These are phyloP conservation scores for Proliferodiscus dingleyae DNA, from an alignment of 2,329 filamentous ascomycete genomes.

Conservation along the genomic window DNA sequence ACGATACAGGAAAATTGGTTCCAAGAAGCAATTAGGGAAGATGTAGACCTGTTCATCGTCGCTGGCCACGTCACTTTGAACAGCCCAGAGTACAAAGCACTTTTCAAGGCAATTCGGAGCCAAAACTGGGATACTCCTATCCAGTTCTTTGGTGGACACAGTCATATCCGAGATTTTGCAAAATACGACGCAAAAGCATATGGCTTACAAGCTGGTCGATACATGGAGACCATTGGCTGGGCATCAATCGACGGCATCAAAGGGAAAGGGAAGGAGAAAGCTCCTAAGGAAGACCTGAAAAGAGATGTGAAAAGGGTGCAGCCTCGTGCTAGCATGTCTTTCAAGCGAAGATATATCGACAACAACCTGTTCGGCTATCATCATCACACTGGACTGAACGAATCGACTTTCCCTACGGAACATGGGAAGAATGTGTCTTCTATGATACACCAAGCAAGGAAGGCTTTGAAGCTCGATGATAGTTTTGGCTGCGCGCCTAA, in stretches of 20 bases:
- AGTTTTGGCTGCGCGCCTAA: conserved; percentile 78
- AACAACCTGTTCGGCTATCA: conserved; percentile 85
- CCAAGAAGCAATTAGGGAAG: conserved; percentile 74
- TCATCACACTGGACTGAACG: conserved; percentile 71
- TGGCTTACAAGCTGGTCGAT: conserved; percentile 81
- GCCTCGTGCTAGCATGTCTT: conserved; percentile 45
- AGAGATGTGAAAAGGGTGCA: conserved; percentile 26
- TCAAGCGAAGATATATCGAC: conserved; percentile 82
- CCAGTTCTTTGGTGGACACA: conserved; percentile 86
- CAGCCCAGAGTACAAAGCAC: conserved; percentile 70
- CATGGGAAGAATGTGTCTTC: conserved; percentile 67
- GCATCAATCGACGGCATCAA: conserved; percentile 69
- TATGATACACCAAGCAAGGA: conserved; percentile 65
- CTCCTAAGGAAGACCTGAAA: too few relatives aligned
- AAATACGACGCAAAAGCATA: conserved; percentile 74
- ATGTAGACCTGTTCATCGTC: conserved; percentile 82
- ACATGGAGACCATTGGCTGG: conserved; percentile 94
- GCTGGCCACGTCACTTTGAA: conserved; percentile 79
- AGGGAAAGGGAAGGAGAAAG: conserved; percentile 26
- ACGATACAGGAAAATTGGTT: conserved; percentile 87
- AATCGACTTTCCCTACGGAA: conserved; percentile 68
- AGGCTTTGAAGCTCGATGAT: conserved; percentile 65
- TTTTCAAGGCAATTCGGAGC: conserved; percentile 74
- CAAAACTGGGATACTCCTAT: conserved; percentile 79
- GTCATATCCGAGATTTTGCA: conserved; percentile 80